These are phyloP conservation scores for Suillus variegatus DNA, from an alignment of 768 basidiomycete genomes.

Conservation along the genomic window DNA sequence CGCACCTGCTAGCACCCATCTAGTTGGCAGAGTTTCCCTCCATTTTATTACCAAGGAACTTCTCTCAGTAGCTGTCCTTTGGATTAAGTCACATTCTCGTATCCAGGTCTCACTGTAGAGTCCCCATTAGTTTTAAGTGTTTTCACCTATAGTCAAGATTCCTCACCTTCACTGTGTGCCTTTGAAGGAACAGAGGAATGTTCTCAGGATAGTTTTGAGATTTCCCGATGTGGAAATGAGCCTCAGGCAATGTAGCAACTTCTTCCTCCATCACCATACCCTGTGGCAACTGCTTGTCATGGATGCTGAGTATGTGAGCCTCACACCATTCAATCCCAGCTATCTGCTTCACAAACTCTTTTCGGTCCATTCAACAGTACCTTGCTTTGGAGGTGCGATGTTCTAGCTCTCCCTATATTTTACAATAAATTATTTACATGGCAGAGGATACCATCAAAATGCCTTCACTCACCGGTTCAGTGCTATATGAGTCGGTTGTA, in stretches of 20 bases:
- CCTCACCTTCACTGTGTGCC: not conserved
- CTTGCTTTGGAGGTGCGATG: conserved; percentile 13
- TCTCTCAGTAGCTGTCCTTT: no score
- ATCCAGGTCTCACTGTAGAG: no score
- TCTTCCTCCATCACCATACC: no score
- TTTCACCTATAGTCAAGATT: no score
- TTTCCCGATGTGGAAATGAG: conserved; percentile 13
- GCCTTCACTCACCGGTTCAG: conserved; percentile 27
- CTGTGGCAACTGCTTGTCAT: not conserved
- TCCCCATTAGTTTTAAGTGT: no score
- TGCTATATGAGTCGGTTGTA: conserved; percentile 36
- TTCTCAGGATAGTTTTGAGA: conserved; percentile 4
- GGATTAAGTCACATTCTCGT: no score
- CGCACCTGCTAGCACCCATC: no score
- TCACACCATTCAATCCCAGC: not conserved
- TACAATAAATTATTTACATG: no score
- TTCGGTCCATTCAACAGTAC: conserved; percentile 11
- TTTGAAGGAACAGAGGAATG: conserved; percentile 6
- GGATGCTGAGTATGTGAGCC: conserved; percentile 4
- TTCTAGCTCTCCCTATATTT: conserved; percentile 18
- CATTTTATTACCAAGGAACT: no score
- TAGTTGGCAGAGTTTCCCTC: no score
- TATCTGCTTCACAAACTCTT: not conserved
- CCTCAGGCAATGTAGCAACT: no score
- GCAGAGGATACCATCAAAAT: no score